These are phyloP conservation scores for Trichaptum fuscoviolaceum DNA, from an alignment of 768 basidiomycete genomes.

Conservation along the genomic window DNA sequence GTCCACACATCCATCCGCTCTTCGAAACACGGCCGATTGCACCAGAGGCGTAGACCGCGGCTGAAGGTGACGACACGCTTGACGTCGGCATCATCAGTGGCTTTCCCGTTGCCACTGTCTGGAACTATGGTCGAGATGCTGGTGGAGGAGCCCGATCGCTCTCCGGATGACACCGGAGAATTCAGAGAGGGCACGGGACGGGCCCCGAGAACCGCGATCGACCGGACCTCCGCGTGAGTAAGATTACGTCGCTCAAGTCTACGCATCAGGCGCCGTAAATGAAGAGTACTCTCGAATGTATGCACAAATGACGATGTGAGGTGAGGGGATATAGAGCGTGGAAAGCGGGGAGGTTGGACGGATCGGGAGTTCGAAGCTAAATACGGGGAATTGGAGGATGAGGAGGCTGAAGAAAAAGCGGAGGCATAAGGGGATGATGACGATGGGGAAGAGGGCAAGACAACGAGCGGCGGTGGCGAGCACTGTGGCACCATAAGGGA, in stretches of 20 bases:
- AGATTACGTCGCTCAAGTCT: constrained; percentile 36
- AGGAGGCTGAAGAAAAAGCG: constrained; percentile 45
- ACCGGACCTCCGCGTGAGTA: constrained; percentile 34
- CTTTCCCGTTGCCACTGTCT: constrained; percentile 22
- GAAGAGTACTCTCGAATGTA: constrained; percentile 40
- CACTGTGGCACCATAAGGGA: constrained; percentile 25
- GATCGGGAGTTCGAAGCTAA: neutral
- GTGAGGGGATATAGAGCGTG: constrained; percentile 2
- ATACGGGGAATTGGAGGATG: neutral
- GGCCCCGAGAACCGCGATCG: constrained; percentile 40
- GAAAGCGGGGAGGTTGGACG: neutral
- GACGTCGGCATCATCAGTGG: constrained; percentile 13
- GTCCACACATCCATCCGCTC: constrained; percentile 58
- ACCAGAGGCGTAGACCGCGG: constrained; percentile 62
- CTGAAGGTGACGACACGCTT: constrained; percentile 28
- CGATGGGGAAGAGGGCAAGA: constrained; percentile 1
- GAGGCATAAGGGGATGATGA: constrained; percentile 15
- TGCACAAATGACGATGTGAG: constrained; percentile 14
- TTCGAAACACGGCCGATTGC: constrained; percentile 70
- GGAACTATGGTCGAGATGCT: constrained; percentile 15
- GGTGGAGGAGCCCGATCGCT: constrained; percentile 31
- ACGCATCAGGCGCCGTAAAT: constrained; percentile 46
- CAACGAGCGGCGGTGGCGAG: constrained; percentile 1
- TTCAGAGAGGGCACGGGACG: constrained; percentile 23
- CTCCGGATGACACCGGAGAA: constrained; percentile 20